Evolutionary conservation across 306 rosid species (phyloP).

Genomic region (Pterocarpus macrocarpus): DNA sequence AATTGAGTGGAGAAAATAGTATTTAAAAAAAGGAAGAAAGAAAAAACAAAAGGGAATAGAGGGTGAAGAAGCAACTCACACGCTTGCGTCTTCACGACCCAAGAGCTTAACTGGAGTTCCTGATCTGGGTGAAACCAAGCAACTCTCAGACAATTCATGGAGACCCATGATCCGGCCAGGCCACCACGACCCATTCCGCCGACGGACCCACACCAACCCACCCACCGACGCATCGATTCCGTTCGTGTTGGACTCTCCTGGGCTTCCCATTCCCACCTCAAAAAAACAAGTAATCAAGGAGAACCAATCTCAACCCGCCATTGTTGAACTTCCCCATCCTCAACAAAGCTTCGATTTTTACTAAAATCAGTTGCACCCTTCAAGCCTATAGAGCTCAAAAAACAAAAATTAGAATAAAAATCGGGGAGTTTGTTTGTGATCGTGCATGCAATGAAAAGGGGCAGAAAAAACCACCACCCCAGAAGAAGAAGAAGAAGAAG

Average conservation of each 20-base stretch:
- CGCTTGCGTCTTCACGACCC: slow-evolving; percentile 85
- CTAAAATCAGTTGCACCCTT: no score
- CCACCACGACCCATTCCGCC: slow-evolving; percentile 94
- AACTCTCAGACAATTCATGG: slow-evolving; percentile 69
- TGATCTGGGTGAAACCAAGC: slow-evolving; percentile 77
- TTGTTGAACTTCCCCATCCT: no score
- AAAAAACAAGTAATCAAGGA: background rate
- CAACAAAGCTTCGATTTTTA: no score
- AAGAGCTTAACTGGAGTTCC: slow-evolving; percentile 91
- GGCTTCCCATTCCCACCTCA: slow-evolving; percentile 63
- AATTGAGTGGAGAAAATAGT: no score
- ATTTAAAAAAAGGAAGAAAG: background rate
- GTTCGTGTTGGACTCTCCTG: slow-evolving; percentile 60
- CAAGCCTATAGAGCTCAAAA: no score
- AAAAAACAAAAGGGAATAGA: no score
- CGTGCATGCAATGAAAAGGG: no score
- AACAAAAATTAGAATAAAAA: no score
- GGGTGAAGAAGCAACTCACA: slow-evolving; percentile 56
- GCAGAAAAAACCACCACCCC: no score
- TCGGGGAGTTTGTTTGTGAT: no score
- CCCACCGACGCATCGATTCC: slow-evolving; percentile 79
- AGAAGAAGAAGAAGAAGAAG: no score
- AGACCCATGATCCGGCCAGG: slow-evolving; percentile 84
- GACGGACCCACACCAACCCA: slow-evolving; percentile 84
- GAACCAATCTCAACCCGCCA: no score